Base-by-base conservation (phyloP, 768 basidiomycete species). In the Myochromella boudieri region DNA sequence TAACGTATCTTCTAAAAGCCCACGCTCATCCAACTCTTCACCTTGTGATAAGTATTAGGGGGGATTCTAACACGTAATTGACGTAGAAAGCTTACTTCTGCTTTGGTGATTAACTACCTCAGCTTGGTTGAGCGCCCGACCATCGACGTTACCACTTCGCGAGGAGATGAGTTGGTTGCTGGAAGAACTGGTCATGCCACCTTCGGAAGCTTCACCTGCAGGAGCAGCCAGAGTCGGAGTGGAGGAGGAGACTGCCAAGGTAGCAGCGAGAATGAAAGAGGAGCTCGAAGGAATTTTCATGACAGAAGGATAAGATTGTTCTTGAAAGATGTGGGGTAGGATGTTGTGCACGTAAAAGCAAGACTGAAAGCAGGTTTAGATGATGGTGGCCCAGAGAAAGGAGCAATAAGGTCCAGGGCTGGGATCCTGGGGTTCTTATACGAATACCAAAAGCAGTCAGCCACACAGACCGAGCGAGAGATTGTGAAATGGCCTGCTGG, bases 231-330 rank as follows among this genome's bases (percentile, higher is more conserved):
- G 60, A 51, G 60, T 66, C 26, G 73, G 62, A 14, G 74, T 72
- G n/a, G 76, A 77, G 9, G 77, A 72, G 22, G 78, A 78, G 40
- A 77, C 61, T 38, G 75, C 76, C 48, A 80, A 62, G 14, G 74
- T 66, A 29, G 76, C 73, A 36, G 76, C 74, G 38, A 78, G 55
- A 48, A 80, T 51, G 43, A 78, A 44, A 27, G 77, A 77, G 18
- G 76, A 71, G 60, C 74, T 76, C 32, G 76, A 56, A 33, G 76
- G 58, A 45, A 79, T 57, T 57, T 69, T 75, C 76, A 77, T 80
- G 40, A 52, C 64, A 48, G 56, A 28, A 42, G 31, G 38, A 12
- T 9, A 26, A 40, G 21, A 27, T 37, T n/a, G 21, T n/a, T 38
- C 31, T 52, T 25, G n/a, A 37, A 37, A 37, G 12, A 27, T 48